Evolutionary conservation across 352 stramenopile genomes (phyloP).

Genomic region (Aphanomyces invadans): DNA sequence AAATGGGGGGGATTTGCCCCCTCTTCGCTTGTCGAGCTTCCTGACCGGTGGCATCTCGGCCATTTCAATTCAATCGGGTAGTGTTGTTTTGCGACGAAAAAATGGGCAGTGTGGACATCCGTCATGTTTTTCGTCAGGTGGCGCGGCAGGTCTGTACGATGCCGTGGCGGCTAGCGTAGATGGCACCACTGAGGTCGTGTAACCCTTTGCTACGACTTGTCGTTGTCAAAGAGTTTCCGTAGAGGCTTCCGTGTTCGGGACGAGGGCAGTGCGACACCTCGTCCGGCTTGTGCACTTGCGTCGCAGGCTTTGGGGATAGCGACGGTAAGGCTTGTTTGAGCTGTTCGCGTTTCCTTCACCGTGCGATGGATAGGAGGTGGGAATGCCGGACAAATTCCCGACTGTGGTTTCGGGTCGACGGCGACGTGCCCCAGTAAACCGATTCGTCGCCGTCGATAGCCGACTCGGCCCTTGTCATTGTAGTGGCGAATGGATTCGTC

Average conservation of each 20-base stretch:
- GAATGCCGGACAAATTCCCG: slow-evolving; percentile 22
- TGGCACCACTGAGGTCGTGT: background rate
- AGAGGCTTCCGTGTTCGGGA: slow-evolving; percentile 19
- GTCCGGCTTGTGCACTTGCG: slow-evolving; percentile 25
- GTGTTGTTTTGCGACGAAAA: slow-evolving; percentile 35
- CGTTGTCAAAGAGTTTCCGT: background rate
- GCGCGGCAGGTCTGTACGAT: background rate
- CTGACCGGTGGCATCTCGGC: slow-evolving; percentile 28
- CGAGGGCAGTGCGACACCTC: slow-evolving; percentile 36
- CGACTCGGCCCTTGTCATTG: too few relatives aligned
- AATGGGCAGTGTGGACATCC: too few relatives aligned
- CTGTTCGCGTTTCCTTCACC: background rate
- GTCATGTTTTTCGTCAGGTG: slow-evolving; percentile 19
- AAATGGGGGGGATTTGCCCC: slow-evolving; percentile 49
- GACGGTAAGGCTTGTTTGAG: slow-evolving; percentile 13
- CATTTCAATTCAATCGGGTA: background rate
- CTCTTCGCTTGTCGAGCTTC: slow-evolving; percentile 40
- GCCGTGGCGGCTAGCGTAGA: background rate
- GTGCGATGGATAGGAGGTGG: background rate
- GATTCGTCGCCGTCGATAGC: too few relatives aligned
- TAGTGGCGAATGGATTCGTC: slow-evolving; percentile 5
- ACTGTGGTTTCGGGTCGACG: slow-evolving; percentile 38
- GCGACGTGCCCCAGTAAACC: slow-evolving; percentile 36
- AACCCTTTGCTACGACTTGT: too few relatives aligned
- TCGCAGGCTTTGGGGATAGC: slow-evolving; percentile 17